phyloP scores from a whole-genome alignment of 495 filamentous ascomycete species.

The Penicillium roqueforti region DNA sequence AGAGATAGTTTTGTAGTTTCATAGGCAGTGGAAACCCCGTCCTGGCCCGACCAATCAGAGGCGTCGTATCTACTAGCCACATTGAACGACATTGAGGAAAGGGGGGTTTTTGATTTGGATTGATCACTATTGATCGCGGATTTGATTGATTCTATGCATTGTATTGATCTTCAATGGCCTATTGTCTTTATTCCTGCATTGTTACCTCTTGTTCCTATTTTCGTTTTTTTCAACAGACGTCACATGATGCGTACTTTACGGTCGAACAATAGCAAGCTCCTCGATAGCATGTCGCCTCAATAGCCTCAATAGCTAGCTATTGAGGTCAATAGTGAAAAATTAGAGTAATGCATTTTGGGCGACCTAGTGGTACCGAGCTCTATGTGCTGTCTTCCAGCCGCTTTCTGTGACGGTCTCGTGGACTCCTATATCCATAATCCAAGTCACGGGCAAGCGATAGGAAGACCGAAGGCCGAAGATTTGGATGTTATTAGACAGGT shows the following conservation, averaged over 20 bases:
- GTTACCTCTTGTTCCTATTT: neutral
- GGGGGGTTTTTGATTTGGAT: neutral
- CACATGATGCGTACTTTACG: conserved; percentile 8
- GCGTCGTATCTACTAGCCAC: conserved; percentile 18
- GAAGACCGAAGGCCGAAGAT: neutral
- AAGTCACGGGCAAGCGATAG: neutral
- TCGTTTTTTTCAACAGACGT: neutral
- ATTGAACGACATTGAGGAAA: conserved; percentile 25
- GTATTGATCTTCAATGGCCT: neutral
- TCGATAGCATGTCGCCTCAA: neutral
- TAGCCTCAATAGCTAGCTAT: no score
- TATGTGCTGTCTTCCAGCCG: neutral
- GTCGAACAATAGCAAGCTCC: conserved; percentile 1
- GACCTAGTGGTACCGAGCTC: neutral
- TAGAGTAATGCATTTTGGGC: neutral
- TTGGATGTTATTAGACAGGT: neutral
- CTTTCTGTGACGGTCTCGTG: neutral
- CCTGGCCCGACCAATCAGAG: conserved; percentile 23
- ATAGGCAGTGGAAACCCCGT: conserved; percentile 8
- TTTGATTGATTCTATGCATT: neutral
- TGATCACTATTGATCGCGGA: neutral
- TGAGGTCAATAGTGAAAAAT: neutral
- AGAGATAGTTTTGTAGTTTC: conserved; percentile 28
- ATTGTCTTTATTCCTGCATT: neutral
- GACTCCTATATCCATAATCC: neutral